Evolutionary conservation across 2,329 filamentous ascomycete species (phyloP).

Genomic region (Paecilomyces fulvus): DNA sequence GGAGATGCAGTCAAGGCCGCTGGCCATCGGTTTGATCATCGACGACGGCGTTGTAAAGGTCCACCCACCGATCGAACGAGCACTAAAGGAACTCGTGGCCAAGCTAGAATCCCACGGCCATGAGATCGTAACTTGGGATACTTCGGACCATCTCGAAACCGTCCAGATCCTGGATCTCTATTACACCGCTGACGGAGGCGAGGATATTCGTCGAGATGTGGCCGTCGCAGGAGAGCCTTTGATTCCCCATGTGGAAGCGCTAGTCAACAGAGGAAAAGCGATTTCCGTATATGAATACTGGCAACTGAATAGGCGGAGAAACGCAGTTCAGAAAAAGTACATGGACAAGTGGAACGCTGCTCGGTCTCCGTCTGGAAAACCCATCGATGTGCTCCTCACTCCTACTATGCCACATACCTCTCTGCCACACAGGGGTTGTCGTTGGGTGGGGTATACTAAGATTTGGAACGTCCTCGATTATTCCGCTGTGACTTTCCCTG

Average conservation of each 20-base stretch:
- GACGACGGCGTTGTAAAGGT: conserved; percentile 49
- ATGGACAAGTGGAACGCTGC: conserved; percentile 50
- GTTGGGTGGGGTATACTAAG: conserved; percentile 52
- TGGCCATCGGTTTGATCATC: conserved; percentile 43
- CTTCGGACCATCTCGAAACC: conserved; percentile 45
- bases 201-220: conserved; percentile 52
- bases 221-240: conserved; percentile 49
- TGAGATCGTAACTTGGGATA: conserved; percentile 47
- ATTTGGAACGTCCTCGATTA: conserved; percentile 58
- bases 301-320: conserved; percentile 56
- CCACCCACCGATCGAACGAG: conserved; percentile 46
- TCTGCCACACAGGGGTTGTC: conserved; percentile 35
- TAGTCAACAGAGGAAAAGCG: conserved; percentile 45
- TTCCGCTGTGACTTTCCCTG: conserved; percentile 48
- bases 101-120: conserved; percentile 43
- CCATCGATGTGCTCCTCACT: conserved; percentile 49
- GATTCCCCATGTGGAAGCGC: conserved; percentile 49
- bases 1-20: conserved; percentile 31
- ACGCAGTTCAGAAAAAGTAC: conserved; percentile 46
- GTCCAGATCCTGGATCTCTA: conserved; percentile 53
- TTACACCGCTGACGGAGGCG: conserved; percentile 55
- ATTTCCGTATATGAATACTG: conserved; percentile 59
- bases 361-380: conserved; percentile 37
- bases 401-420: conserved; percentile 55
- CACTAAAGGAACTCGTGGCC: conserved; percentile 28